These are phyloP conservation scores for Davidsoniella australis DNA, from an alignment of 2,329 filamentous ascomycete species.

Conservation along the genomic window DNA sequence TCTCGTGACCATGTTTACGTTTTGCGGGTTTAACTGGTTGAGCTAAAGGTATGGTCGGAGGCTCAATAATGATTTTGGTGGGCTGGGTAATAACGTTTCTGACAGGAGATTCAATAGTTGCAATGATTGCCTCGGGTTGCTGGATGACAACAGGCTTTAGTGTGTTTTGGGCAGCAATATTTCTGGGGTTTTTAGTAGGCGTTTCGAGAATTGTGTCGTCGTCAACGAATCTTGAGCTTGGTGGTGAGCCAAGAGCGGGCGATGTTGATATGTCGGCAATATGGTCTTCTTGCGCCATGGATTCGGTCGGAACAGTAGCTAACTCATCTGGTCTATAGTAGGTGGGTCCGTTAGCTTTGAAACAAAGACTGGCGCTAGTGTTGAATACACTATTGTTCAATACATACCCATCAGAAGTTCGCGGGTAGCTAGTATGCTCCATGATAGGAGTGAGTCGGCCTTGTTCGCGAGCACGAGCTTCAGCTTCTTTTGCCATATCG, in stretches of 20 bases:
- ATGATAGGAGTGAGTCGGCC: conserved; percentile 47
- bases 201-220: conserved; percentile 22
- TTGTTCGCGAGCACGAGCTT: conserved; percentile 32
- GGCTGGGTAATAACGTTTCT: not conserved
- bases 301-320: not conserved
- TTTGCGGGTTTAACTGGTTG: conserved; percentile 4
- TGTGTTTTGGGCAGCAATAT: conserved; percentile 2
- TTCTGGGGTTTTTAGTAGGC: conserved; percentile 6
- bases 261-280: conserved; percentile 36
- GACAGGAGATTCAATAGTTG: not conserved
- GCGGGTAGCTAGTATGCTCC: conserved; percentile 51
- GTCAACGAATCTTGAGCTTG: conserved; percentile 41
- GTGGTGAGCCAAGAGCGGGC: conserved; percentile 50
- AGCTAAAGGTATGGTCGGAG: not conserved
- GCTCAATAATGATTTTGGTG: not conserved
- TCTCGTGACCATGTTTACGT: conserved; percentile 9
- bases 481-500: conserved; percentile 37
- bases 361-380: not conserved
- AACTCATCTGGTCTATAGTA: conserved; percentile 4
- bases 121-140: not conserved
- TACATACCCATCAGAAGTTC: conserved; percentile 50
- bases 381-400: not conserved
- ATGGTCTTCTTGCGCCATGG: conserved; percentile 17
- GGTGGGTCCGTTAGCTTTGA: not conserved
- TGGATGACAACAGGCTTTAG: not conserved